A percentile compares a stretch with the other conserved stretches of the same genome.
These are phyloP conservation scores for Venturia oleaginea DNA, from an alignment of 2,329 filamentous ascomycete species.

Conservation along the genomic window DNA sequence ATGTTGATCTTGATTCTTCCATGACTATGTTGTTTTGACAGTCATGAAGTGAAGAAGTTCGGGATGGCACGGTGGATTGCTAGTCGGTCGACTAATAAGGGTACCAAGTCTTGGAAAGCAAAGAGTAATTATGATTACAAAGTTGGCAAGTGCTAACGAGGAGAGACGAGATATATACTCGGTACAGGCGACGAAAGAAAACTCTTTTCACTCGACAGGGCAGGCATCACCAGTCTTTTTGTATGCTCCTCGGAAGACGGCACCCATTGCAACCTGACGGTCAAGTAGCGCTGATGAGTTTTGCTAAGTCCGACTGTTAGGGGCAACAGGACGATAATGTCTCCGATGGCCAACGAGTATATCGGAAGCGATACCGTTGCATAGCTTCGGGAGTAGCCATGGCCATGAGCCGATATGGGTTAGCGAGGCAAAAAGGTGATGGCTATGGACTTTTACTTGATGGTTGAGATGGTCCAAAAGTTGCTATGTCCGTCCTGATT, in stretches of 20 bases:
- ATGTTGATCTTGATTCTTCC: conserved; percentile 5
- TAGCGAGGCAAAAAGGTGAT: not conserved
- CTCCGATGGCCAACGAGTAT: not conserved
- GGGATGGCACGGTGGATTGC: not conserved
- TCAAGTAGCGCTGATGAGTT: not conserved
- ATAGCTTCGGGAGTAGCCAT: not conserved
- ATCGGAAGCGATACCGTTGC: not conserved
- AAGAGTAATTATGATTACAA: not conserved
- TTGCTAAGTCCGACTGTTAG: conserved; percentile 1
- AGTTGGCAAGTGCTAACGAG: not conserved
- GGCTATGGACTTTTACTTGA: not conserved
- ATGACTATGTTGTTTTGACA: not conserved
- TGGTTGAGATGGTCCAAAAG: too few species aligned
- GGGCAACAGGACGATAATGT: not conserved
- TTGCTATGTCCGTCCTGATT: too few species aligned
- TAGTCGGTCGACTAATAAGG: not conserved
- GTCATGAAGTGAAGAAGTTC: not conserved
- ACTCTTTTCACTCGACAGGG: not conserved
- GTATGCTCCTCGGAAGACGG: not conserved
- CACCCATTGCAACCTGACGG: not conserved
- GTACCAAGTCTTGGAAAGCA: not conserved
- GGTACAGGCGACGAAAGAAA: not conserved
- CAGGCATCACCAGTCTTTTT: not conserved
- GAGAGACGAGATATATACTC: not conserved
- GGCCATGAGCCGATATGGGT: not conserved